Percentiles rank a stretch among this genome's conserved stretches.
Conservation (phyloP, 345 rosid species). For the Schrenkiella parvula region DNA sequence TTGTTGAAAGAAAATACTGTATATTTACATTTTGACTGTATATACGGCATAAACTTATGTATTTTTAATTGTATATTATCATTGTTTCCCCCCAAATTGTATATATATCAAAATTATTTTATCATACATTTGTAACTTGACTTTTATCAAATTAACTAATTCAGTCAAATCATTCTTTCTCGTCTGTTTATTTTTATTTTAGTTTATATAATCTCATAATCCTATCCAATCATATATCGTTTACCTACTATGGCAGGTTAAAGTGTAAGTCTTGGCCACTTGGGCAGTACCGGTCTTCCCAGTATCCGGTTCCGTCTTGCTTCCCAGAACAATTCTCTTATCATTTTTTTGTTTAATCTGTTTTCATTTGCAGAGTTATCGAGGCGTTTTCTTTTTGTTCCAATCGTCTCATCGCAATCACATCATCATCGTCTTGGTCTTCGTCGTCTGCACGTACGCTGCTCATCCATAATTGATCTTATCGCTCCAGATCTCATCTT, state of each 20-base stretch:
- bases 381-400: background rate
- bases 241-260: slow-evolving; percentile 42
- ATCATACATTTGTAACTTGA: background rate
- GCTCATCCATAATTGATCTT: slow-evolving; percentile 7
- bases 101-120: background rate
- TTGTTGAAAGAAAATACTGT: background rate
- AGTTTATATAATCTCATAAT: background rate
- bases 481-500: slow-evolving; percentile 13
- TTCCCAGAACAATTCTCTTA: background rate
- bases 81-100: background rate
- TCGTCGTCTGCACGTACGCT: background rate
- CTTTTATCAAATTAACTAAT: background rate
- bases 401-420: slow-evolving; percentile 6
- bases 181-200: too few species aligned
- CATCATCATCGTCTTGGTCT: background rate
- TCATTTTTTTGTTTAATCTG: background rate
- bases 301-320: slow-evolving; percentile 27
- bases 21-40: background rate
- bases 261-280: background rate
- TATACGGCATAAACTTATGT: background rate
- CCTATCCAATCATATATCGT: background rate
- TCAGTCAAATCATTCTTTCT: background rate
- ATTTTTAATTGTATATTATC: background rate
- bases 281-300: slow-evolving; percentile 25
- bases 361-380: background rate